A percentile compares a stretch with the other conserved stretches of the same genome.
These are phyloP conservation scores for Ilyonectria robusta DNA, from an alignment of 2,329 filamentous ascomycete genomes.

Conservation along the genomic window DNA sequence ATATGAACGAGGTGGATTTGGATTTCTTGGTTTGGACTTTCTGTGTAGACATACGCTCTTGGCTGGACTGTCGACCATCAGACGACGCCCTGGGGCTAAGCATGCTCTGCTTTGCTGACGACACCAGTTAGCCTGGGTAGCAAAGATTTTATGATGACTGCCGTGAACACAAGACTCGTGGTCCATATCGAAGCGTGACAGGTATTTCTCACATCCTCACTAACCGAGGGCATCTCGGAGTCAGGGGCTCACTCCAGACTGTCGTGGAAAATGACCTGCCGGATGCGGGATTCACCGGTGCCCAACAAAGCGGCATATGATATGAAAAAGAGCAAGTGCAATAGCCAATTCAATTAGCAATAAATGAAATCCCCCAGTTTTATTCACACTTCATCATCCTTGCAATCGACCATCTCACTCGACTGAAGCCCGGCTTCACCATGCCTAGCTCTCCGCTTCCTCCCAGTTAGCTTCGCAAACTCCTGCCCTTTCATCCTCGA, in stretches of 20 bases:
- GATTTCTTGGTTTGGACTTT: constrained; percentile 5
- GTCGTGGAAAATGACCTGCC: neutral
- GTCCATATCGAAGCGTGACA: neutral
- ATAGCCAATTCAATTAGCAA: neutral
- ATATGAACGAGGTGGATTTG: constrained; percentile 11
- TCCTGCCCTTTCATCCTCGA: constrained; percentile 23
- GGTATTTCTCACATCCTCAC: neutral
- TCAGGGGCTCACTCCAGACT: neutral
- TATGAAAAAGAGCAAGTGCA: neutral
- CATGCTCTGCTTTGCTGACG: constrained; percentile 7
- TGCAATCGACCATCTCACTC: neutral
- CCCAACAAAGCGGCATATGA: neutral
- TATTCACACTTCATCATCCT: neutral
- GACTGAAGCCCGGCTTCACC: neutral
- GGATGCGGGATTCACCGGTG: neutral
- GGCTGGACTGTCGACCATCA: neutral
- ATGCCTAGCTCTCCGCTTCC: neutral
- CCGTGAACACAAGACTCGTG: neutral
- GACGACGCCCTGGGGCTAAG: neutral
- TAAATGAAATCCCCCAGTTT: neutral
- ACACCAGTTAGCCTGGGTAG: constrained; percentile 5
- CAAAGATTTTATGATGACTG: constrained; percentile 6
- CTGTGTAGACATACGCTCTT: constrained; percentile 10
- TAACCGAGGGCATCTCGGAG: neutral
- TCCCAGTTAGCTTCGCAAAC: constrained; percentile 36